Conservation (phyloP, 1,284 basidiomycete genomes). For the Stygiomarasmius scandens region DNA sequence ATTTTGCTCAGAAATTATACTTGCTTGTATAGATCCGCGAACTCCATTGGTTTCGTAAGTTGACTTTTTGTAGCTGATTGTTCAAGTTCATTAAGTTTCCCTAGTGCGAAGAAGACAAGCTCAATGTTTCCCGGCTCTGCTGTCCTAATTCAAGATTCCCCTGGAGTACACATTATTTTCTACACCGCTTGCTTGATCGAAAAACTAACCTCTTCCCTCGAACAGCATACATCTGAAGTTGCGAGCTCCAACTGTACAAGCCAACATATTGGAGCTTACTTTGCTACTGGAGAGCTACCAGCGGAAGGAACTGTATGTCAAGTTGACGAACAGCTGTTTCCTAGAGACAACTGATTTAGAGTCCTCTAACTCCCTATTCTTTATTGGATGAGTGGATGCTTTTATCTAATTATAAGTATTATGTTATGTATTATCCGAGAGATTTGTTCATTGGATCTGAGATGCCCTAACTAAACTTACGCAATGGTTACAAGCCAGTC, state of each 20-base stretch:
- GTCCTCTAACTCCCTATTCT: too few species aligned
- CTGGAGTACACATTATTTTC: conserved; percentile 35
- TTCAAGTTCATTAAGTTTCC: not conserved
- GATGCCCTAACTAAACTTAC: too few species aligned
- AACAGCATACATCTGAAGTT: conserved; percentile 44
- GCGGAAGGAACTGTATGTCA: conserved; percentile 42
- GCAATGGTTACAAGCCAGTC: too few species aligned
- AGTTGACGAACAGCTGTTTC: conserved; percentile 19
- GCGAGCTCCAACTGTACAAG: conserved; percentile 48
- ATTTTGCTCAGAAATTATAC: not conserved
- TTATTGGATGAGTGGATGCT: too few species aligned
- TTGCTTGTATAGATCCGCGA: conserved; percentile 39
- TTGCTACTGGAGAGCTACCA: conserved; percentile 43
- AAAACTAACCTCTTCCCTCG: not conserved
- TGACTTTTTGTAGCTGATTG: not conserved
- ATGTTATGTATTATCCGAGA: too few species aligned
- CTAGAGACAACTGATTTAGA: too few species aligned
- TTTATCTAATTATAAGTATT: too few species aligned
- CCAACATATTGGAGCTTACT: conserved; percentile 42
- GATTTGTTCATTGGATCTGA: too few species aligned
- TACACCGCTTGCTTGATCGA: not conserved
- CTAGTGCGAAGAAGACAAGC: conserved; percentile 43
- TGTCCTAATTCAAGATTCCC: conserved; percentile 45
- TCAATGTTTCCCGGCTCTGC: conserved; percentile 37
- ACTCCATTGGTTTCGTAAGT: conserved; percentile 37